Percentiles rank a stretch among this genome's conserved stretches.
These are phyloP conservation scores for Antitrichia curtipendula DNA, from an alignment of 225 moss, liverwort and hornwort species.

Conservation along the genomic window DNA sequence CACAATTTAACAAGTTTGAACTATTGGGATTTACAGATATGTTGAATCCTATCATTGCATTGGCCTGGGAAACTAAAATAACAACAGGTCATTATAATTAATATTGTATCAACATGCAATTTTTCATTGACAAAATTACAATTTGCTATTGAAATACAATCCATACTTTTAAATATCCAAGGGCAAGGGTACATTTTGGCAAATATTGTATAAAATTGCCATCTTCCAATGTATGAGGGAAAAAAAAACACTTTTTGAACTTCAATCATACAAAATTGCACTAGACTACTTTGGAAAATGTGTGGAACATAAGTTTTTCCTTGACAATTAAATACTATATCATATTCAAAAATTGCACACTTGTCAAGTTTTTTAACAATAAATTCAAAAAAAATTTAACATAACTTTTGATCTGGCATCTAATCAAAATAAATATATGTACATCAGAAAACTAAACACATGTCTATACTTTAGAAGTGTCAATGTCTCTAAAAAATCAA, in stretches of 20 bases:
- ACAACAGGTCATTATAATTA: background rate
- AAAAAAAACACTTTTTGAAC: too few relatives aligned
- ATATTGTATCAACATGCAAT: background rate
- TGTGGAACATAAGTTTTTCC: fast-evolving
- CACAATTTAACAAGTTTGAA: conserved; percentile 44
- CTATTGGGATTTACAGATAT: conserved; percentile 52
- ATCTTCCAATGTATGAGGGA: background rate
- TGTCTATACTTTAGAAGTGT: background rate
- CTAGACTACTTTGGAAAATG: fast-evolving
- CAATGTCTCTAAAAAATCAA: background rate
- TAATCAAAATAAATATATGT: background rate
- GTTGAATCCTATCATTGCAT: conserved; percentile 44
- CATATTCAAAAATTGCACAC: background rate
- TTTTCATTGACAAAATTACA: background rate
- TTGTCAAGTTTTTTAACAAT: background rate
- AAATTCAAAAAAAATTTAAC: background rate
- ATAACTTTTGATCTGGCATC: too few relatives aligned
- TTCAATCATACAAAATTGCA: background rate
- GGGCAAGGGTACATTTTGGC: fast-evolving
- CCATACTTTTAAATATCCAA: background rate
- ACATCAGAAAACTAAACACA: fast-evolving
- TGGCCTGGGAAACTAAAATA: conserved; percentile 38
- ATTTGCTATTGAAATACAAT: background rate
- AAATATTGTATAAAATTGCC: fast-evolving
- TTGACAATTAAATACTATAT: too few relatives aligned